These are phyloP conservation scores for Plasmopara muralis DNA, from an alignment of 352 stramenopile species.

Conservation along the genomic window DNA sequence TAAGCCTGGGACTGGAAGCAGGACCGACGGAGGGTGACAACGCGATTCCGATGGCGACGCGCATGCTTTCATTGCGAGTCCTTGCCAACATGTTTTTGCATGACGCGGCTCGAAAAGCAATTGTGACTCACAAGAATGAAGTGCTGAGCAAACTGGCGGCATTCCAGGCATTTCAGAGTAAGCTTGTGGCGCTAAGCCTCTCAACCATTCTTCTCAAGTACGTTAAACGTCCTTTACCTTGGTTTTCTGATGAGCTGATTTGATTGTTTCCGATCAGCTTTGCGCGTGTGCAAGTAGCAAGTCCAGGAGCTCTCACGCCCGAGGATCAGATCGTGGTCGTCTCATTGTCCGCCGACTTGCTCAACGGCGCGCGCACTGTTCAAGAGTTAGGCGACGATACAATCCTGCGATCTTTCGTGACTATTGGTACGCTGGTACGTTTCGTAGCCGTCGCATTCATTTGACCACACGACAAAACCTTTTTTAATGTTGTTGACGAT, in stretches of 20 bases:
- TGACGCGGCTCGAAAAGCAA: conserved; percentile 29
- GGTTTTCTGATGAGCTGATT: conserved; percentile 4
- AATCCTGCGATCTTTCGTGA: conserved; percentile 55
- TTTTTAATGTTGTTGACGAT: background rate
- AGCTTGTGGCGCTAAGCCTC: conserved; percentile 60
- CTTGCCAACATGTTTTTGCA: conserved; percentile 75
- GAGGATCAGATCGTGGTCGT: conserved; percentile 49
- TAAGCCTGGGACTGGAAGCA: conserved; percentile 35
- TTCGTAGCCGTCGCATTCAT: background rate
- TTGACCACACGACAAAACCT: too few species aligned
- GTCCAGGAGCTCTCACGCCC: conserved; percentile 24
- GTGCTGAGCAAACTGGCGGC: conserved; percentile 40
- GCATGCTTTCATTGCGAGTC: conserved; percentile 68
- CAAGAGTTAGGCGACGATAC: conserved; percentile 73
- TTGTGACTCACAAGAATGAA: conserved; percentile 50
- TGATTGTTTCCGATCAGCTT: conserved; percentile 31
- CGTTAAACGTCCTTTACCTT: conserved; percentile 6
- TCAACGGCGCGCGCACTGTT: conserved; percentile 45
- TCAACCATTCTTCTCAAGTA: conserved; percentile 72
- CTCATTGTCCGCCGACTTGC: conserved; percentile 40
- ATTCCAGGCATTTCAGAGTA: conserved; percentile 51
- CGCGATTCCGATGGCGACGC: conserved; percentile 39
- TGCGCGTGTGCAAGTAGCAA: conserved; percentile 30
- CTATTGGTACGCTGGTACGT: conserved; percentile 64
- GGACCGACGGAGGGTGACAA: conserved; percentile 17